Percentiles rank a stretch among this genome's conserved stretches.
These are phyloP conservation scores for Solanum ahanhuiri DNA, from an alignment of 257 asterid genomes.

Conservation along the genomic window DNA sequence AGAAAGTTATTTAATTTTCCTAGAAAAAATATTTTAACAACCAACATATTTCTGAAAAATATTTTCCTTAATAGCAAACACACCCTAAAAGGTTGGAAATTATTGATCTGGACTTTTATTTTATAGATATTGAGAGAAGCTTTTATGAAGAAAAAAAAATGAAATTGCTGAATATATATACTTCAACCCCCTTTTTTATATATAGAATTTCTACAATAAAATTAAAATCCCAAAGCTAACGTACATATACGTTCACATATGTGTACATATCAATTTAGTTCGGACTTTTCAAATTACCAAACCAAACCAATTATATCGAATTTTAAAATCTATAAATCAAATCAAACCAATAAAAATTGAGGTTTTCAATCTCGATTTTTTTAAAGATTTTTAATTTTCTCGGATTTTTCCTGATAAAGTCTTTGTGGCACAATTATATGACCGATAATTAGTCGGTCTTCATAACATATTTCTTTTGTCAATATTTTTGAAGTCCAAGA, in stretches of 20 bases:
- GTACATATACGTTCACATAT: not conserved
- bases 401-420: not conserved
- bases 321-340: not conserved
- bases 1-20: too few relatives aligned
- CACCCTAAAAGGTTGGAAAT: not conserved
- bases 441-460: not conserved
- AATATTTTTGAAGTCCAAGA: not conserved
- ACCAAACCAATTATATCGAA: not conserved
- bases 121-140: not conserved
- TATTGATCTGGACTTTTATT: not conserved
- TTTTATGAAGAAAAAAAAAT: not conserved
- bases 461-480: not conserved
- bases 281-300: not conserved
- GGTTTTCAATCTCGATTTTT: not conserved
- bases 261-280: too few relatives aligned
- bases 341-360: not conserved
- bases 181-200: too few relatives aligned
- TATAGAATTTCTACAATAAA: too few relatives aligned
- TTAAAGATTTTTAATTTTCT: not conserved
- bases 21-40: too few relatives aligned
- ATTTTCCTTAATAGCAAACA: too few relatives aligned
- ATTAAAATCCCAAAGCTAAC: not conserved
- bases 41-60: too few relatives aligned
- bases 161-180: not conserved
- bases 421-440: not conserved